A percentile compares a stretch with the other conserved stretches of the same genome.
These are phyloP conservation scores for Mollisiaceae sp. DNA, from an alignment of 2,329 filamentous ascomycete genomes.

Conservation along the genomic window DNA sequence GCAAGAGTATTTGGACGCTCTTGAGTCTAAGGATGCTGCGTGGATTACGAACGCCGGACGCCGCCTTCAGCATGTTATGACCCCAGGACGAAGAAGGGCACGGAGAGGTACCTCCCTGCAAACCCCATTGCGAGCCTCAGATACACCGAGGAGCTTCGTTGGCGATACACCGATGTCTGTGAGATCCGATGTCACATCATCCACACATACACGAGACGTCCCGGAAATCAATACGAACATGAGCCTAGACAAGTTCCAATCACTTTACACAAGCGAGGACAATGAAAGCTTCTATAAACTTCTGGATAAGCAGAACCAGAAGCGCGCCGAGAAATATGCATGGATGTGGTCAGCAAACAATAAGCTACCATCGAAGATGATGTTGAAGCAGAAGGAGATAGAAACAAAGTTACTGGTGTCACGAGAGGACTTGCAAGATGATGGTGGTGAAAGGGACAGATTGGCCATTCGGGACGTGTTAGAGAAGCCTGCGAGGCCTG, in stretches of 20 bases:
- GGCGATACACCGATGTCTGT: conserved; percentile 77
- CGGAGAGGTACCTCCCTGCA: conserved; percentile 43
- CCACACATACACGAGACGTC: conserved; percentile 46
- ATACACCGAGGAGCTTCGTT: conserved; percentile 69
- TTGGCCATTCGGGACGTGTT: conserved; percentile 70
- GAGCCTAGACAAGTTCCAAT: conserved; percentile 84
- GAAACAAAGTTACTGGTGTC: conserved; percentile 57
- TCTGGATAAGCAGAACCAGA: conserved; percentile 87
- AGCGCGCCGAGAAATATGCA: conserved; percentile 80
- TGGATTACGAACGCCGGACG: conserved; percentile 87
- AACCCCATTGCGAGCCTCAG: conserved; percentile 43
- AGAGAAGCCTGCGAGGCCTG: conserved; percentile 75
- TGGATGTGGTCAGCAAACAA: conserved; percentile 90
- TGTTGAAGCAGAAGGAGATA: conserved; percentile 70
- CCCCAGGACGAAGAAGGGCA: conserved; percentile 63
- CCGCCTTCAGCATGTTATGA: conserved; percentile 79
- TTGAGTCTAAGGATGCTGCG: conserved; percentile 81
- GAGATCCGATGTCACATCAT: conserved; percentile 46
- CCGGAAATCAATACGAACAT: conserved; percentile 73
- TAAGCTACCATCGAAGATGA: conserved; percentile 81
- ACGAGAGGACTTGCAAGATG: conserved; percentile 55
- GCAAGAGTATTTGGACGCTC: conserved; percentile 88
- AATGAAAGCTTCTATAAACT: conserved; percentile 96
- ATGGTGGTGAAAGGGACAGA: conserved; percentile 60
- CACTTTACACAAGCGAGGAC: conserved; percentile 95